A percentile compares a stretch with the other conserved stretches of the same genome.
These are phyloP conservation scores for Phlebiopsis flavidoalba DNA, from an alignment of 768 basidiomycete genomes.

Conservation along the genomic window DNA sequence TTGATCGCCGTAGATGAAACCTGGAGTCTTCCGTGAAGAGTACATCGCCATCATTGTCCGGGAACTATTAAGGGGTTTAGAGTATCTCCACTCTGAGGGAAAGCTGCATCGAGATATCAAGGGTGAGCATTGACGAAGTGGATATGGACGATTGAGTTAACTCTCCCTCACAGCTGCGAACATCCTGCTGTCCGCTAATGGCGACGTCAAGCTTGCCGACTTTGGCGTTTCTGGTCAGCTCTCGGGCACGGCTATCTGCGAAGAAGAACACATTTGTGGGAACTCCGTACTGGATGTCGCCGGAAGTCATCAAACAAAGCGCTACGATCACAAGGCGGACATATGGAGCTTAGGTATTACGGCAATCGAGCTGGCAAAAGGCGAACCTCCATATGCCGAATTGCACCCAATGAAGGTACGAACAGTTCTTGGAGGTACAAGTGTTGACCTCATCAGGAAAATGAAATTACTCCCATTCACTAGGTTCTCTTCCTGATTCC, in stretches of 20 bases:
- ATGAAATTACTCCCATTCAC: not conserved
- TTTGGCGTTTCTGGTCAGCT: slow-evolving; percentile 98
- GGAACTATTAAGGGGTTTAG: slow-evolving; percentile 87
- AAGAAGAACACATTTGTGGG: slow-evolving; percentile 99
- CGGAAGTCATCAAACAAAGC: slow-evolving; percentile 98
- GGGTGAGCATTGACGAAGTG: slow-evolving; percentile 40
- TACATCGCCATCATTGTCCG: slow-evolving; percentile 97
- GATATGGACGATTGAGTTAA: not conserved
- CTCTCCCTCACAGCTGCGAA: slow-evolving; percentile 71
- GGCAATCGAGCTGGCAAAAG: slow-evolving; percentile 94
- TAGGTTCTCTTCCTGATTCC: slow-evolving; percentile 97
- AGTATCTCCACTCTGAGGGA: slow-evolving; percentile 93
- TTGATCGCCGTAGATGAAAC: slow-evolving; percentile 74
- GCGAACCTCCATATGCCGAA: slow-evolving; percentile 97
- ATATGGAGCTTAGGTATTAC: slow-evolving; percentile 99
- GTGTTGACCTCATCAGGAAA: not conserved
- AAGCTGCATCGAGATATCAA: slow-evolving; percentile 99
- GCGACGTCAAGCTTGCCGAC: slow-evolving; percentile 96
- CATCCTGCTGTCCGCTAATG: slow-evolving; percentile 85
- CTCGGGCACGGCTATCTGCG: slow-evolving; percentile 83
- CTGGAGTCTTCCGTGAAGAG: slow-evolving; percentile 95
- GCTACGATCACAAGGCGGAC: slow-evolving; percentile 98
- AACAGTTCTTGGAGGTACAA: not conserved
- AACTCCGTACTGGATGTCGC: slow-evolving; percentile 99
- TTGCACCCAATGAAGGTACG: slow-evolving; percentile 97